These are phyloP conservation scores for Boletus edulis DNA, from an alignment of 768 basidiomycete species.

Conservation along the genomic window DNA sequence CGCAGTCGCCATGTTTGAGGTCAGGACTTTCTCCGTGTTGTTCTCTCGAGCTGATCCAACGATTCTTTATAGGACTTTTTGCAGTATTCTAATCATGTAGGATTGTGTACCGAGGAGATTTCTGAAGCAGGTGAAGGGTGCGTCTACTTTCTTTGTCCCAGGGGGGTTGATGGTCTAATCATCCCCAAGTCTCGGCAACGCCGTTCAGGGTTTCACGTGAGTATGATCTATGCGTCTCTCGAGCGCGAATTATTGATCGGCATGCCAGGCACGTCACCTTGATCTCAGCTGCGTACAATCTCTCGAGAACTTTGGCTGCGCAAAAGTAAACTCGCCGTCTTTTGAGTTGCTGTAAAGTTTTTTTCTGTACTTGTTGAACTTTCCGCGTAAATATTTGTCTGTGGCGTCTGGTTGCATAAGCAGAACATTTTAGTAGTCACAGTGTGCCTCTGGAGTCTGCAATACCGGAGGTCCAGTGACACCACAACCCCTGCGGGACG, in stretches of 20 bases:
- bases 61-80: constrained; percentile 57
- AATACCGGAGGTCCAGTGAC: no score
- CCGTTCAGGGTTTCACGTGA: constrained; percentile 88
- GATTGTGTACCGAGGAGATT: constrained; percentile 83
- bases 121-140: constrained; percentile 83
- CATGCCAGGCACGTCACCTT: constrained; percentile 69
- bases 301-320: constrained; percentile 57
- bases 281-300: constrained; percentile 81
- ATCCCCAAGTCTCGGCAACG: constrained; percentile 66
- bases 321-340: constrained; percentile 2
- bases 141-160: constrained; percentile 19
- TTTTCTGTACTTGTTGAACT: no score
- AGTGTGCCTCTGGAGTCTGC: no score
- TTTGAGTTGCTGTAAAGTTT: not conserved
- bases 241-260: not conserved
- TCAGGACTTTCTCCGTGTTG: constrained; percentile 28
- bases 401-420: no score
- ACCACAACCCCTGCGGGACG: no score
- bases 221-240: constrained; percentile 25
- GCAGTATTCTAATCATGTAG: constrained; percentile 84
- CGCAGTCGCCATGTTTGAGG: constrained; percentile 89
- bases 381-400: no score
- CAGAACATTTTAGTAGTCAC: no score
- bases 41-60: not conserved
- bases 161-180: not conserved